A percentile compares a stretch with the other conserved stretches of the same genome.
phyloP scores from a whole-genome alignment of 73 alveolate species.

The Blepharisma japonicum region DNA sequence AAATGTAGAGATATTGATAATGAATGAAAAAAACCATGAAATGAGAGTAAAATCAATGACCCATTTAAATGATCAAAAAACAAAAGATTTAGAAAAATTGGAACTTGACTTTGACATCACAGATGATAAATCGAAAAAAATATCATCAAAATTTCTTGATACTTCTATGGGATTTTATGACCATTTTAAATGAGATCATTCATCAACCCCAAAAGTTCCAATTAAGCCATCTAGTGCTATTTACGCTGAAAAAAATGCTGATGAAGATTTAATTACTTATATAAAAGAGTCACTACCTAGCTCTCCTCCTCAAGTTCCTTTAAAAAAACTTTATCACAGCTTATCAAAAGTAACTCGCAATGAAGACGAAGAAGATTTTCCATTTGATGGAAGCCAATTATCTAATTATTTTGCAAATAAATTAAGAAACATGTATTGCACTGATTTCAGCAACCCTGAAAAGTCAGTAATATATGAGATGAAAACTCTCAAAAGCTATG shows the following conservation, averaged over 20 bases:
- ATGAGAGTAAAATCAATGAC: not conserved
- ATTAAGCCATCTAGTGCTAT: not conserved
- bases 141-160: too few relatives aligned
- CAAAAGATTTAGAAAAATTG: too few relatives aligned
- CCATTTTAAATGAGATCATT: too few relatives aligned
- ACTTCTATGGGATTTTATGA: too few relatives aligned
- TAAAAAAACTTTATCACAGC: not conserved
- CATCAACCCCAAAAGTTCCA: too few relatives aligned
- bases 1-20: not conserved
- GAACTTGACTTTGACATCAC: too few relatives aligned
- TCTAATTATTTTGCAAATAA: not conserved
- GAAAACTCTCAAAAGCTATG: not conserved
- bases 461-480: not conserved
- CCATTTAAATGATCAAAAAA: too few relatives aligned
- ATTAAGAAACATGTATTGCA: conserved; percentile 12
- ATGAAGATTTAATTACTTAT: too few relatives aligned
- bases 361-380: not conserved
- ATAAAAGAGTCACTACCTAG: too few relatives aligned
- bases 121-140: too few relatives aligned
- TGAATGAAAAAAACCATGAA: not conserved
- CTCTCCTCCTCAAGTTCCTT: not conserved
- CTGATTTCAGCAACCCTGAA: conserved; percentile 1
- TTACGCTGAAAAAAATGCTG: not conserved
- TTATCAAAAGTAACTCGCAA: not conserved
- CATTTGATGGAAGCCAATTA: not conserved